These are phyloP conservation scores for Trametes meyenii DNA, from an alignment of 768 basidiomycete species.

Conservation along the genomic window DNA sequence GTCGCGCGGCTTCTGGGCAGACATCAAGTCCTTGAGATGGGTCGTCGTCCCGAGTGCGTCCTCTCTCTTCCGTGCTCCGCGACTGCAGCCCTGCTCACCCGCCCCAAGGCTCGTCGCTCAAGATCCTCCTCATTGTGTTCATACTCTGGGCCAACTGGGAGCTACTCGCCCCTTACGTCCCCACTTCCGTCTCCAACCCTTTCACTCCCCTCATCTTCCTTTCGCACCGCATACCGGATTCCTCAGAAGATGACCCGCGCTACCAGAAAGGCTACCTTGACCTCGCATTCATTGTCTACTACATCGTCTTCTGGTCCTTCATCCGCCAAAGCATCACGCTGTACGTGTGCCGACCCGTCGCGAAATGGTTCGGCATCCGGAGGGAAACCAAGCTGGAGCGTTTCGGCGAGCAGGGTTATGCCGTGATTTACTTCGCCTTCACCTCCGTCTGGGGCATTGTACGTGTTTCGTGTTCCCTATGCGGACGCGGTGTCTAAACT, in stretches of 20 bases:
- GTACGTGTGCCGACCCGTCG: constrained; percentile 67
- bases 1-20: constrained; percentile 49
- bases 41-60: constrained; percentile 69
- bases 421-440: constrained; percentile 73
- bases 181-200: constrained; percentile 63
- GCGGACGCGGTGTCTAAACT: neutral
- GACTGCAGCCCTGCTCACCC: neutral
- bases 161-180: constrained; percentile 49
- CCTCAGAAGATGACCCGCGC: constrained; percentile 55
- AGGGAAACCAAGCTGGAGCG: constrained; percentile 69
- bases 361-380: constrained; percentile 69
- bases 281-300: constrained; percentile 75
- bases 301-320: constrained; percentile 89
- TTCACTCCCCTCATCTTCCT: constrained; percentile 73
- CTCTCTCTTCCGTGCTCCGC: neutral
- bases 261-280: constrained; percentile 80
- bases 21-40: constrained; percentile 65
- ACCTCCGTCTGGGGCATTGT: constrained; percentile 81
- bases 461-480: constrained; percentile 36
- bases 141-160: constrained; percentile 71
- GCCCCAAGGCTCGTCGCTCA: constrained; percentile 62
- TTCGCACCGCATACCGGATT: constrained; percentile 59
- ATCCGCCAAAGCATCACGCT: constrained; percentile 75
- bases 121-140: constrained; percentile 62
- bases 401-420: constrained; percentile 93